Base-by-base conservation (phyloP, 2,329 filamentous ascomycete species). In the Aspergillus sp. region DNA sequence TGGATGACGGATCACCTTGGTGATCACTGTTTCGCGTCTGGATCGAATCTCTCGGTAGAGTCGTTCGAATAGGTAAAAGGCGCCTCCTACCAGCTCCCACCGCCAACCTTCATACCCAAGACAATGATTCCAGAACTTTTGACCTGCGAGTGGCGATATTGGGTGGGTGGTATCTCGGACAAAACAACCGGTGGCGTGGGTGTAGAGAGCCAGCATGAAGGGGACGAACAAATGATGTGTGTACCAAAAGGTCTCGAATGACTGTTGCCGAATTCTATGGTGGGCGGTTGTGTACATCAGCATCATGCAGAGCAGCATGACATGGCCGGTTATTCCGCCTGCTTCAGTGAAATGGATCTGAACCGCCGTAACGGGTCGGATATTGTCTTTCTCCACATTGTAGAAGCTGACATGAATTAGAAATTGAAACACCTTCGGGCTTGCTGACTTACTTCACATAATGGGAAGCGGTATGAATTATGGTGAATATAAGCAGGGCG, bases 281-380 rank as follows among this genome's bases (percentile, higher is more conserved):
- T 98, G 93, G 3, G 93, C 86, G 0, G 90, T 96, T 1, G 93
- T 98, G 71, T 95, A 98, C 78, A 98, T 98, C 50, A 98, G 72
- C 50, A 98, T 73, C 93, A 98, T 98, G 77, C 90, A 97, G n/a
- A 98, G 76, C 27, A 97, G 79, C 93, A 98, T 98, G 50, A 96
- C 79, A 68, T 98, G 93, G 6, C 93, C 93, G 2, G 93, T 98
- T 50, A 97, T 86, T 48, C 93, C 93, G 59, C 89, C 90, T 39
- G 90, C 80, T 62, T 95, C 81, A 1, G 81, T 79, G 65, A 95
- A 98, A 68, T 97, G 93, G 51, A 97, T 95, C 61, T 97, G 78
- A 6, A 97, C 69, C 4, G 93, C 93, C 4, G 82, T 81, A 37
- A 87, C 79, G 2, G 85, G 84, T 41, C 93, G 84, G 42, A 96